Evolutionary conservation across 305 asterid species (phyloP).

Genomic region (Fraxinus ornus): DNA sequence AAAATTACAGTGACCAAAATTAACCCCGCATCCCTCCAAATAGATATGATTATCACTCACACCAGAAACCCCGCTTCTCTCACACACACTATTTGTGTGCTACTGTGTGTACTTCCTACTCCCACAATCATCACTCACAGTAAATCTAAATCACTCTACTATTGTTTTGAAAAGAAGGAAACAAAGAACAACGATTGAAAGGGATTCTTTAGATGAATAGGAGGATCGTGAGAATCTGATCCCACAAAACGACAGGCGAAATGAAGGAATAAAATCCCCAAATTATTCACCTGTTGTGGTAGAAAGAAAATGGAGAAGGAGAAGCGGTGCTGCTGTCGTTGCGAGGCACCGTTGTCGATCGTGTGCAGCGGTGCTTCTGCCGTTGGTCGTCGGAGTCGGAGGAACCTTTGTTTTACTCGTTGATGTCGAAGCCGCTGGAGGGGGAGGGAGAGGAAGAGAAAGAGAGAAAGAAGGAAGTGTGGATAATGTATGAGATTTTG

Average conservation of each 20-base stretch:
- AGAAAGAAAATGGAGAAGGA: too few relatives aligned
- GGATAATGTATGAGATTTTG: too few relatives aligned
- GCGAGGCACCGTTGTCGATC: too few relatives aligned
- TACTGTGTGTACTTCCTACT: neutral
- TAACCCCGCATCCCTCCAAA: conserved; percentile 7
- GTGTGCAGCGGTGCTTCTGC: too few relatives aligned
- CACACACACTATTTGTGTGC: neutral
- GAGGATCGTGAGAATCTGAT: conserved; percentile 74
- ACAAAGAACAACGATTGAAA: conserved; percentile 39
- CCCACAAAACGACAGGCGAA: conserved; percentile 50
- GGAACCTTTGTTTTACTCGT: too few relatives aligned
- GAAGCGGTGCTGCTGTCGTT: too few relatives aligned
- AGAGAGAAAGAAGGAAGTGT: too few relatives aligned
- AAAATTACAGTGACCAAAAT: neutral
- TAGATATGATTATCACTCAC: conserved; percentile 18
- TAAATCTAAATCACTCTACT: neutral
- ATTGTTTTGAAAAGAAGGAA: conserved; percentile 2
- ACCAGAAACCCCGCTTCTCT: neutral
- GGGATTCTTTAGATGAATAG: conserved; percentile 77
- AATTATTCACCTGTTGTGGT: conserved; percentile 36
- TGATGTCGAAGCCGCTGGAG: too few relatives aligned
- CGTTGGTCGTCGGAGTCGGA: too few relatives aligned
- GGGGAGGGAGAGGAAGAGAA: too few relatives aligned
- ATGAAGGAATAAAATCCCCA: conserved; percentile 47
- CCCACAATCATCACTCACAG: neutral